Evolutionary conservation across 495 filamentous ascomycete genomes (phyloP).

Genomic region (Penicillium pulvis): DNA sequence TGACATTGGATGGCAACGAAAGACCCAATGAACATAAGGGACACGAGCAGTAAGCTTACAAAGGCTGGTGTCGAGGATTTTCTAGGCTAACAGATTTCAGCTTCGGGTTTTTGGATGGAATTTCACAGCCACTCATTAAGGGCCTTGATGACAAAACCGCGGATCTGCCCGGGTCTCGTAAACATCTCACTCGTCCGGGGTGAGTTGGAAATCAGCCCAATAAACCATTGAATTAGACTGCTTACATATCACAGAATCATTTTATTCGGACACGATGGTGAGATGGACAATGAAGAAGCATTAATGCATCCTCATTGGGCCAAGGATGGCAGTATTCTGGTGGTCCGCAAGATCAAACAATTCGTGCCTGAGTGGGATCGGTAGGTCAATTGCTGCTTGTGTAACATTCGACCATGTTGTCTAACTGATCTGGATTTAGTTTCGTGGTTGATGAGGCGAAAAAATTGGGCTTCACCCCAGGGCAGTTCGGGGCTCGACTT

Average conservation of each 20-base stretch:
- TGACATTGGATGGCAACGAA: not conserved
- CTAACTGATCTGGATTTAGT: not conserved
- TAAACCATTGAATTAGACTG: not conserved
- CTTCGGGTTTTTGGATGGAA: not conserved
- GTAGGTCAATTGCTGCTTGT: not conserved
- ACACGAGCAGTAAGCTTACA: not conserved
- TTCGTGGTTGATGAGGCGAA: not conserved
- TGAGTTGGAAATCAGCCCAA: not conserved
- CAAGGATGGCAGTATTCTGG: constrained; percentile 16
- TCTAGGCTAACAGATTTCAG: not conserved
- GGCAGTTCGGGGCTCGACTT: constrained; percentile 42
- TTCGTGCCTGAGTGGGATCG: constrained; percentile 36
- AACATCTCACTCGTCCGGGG: constrained; percentile 5
- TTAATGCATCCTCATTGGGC: constrained; percentile 13
- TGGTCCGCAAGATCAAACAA: constrained; percentile 42
- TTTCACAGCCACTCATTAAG: not conserved
- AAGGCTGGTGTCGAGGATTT: not conserved
- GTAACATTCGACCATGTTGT: not conserved
- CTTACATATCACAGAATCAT: constrained; percentile 12
- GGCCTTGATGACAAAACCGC: not conserved
- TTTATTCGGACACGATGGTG: constrained; percentile 14
- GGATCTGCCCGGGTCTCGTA: not conserved
- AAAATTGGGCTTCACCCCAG: constrained; percentile 21
- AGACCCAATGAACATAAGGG: not conserved
- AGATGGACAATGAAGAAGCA: constrained; percentile 5